Evolutionary conservation across 768 basidiomycete genomes (phyloP), one percentile per base, ranked within the genome.

Genomic region (Neoboletus brunneissimus): DNA sequence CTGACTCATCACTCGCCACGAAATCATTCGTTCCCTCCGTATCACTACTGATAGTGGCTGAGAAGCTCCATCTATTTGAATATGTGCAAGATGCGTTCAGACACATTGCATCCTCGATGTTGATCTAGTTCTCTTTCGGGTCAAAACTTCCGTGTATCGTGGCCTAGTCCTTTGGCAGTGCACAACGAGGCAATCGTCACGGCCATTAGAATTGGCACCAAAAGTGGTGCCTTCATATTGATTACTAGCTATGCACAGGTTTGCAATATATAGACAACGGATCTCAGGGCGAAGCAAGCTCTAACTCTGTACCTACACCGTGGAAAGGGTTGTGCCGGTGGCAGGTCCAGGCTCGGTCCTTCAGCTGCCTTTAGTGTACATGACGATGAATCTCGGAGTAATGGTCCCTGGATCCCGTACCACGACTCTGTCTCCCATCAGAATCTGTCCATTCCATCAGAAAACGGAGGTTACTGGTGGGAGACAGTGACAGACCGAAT

Each of bases 331-430:
- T 48, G 52, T 52, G 57, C 37, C 48, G 22, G 58, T 41, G 54
- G 35, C 22, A 54, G 63, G 18, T 43, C 61, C 42, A 62, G 69
- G 47, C 63, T 51, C 48, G 10, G 42, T 41, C 61, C n/a, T 25
- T 67, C 58, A 72, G 32, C 29, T 66, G 50, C 68, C 75, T 60
- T 75, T 78, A 31, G 73, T 76, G 61, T 86, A 87, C 77, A 86
- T 78, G 66, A 85, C 74, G 56, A 85, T 70, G 65, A 79, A 85
- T 57, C 75, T 79, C 52, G 85, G 83, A 50, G 81, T 69, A 41
- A 87, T 81, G 7, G 80, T 84, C 63, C 84, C 83, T 46, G 82
- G 66, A 32, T 67, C 68, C 22, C 76, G 77, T 27, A 84, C 81
- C 62, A 84, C 84, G 35, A 86, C 72, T 7, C 78, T 77, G 56